Conservation (phyloP, 1,284 basidiomycete species). For the Abortiporus biennis region DNA sequence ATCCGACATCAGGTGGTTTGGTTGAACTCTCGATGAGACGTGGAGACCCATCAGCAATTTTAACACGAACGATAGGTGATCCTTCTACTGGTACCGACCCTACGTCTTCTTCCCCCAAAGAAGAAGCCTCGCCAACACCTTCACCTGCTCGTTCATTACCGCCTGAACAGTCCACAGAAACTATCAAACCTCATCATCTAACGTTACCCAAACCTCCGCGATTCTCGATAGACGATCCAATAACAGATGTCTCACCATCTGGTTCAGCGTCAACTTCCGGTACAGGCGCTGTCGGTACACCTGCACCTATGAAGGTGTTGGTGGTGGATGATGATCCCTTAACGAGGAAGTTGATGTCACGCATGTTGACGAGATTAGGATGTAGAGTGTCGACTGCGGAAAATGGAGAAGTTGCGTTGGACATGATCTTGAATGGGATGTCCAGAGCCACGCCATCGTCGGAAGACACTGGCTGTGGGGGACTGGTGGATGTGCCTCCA, state of each 20-base stretch:
- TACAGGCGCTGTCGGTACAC: slow-evolving; percentile 31
- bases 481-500: slow-evolving; percentile 16
- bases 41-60: slow-evolving; percentile 33
- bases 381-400: slow-evolving; percentile 80
- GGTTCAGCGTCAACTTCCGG: not conserved
- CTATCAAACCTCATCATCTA: slow-evolving; percentile 14
- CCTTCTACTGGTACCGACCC: slow-evolving; percentile 36
- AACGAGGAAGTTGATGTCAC: slow-evolving; percentile 78
- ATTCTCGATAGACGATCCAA: slow-evolving; percentile 17
- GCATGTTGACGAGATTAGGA: slow-evolving; percentile 75
- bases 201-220: slow-evolving; percentile 18
- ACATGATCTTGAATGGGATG: slow-evolving; percentile 51
- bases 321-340: slow-evolving; percentile 78
- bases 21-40: slow-evolving; percentile 52
- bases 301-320: slow-evolving; percentile 47
- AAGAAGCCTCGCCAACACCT: slow-evolving; percentile 13
- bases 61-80: slow-evolving; percentile 41
- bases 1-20: slow-evolving; percentile 39
- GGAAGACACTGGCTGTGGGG: slow-evolving; percentile 23
- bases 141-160: slow-evolving; percentile 6
- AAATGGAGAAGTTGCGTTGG: slow-evolving; percentile 79
- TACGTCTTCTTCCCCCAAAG: slow-evolving; percentile 6
- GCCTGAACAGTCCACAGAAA: slow-evolving; percentile 13
- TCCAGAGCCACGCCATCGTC: slow-evolving; percentile 24
- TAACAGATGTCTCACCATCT: slow-evolving; percentile 11